Base-by-base conservation (phyloP, 768 basidiomycete genomes). In the Chiua virens region DNA sequence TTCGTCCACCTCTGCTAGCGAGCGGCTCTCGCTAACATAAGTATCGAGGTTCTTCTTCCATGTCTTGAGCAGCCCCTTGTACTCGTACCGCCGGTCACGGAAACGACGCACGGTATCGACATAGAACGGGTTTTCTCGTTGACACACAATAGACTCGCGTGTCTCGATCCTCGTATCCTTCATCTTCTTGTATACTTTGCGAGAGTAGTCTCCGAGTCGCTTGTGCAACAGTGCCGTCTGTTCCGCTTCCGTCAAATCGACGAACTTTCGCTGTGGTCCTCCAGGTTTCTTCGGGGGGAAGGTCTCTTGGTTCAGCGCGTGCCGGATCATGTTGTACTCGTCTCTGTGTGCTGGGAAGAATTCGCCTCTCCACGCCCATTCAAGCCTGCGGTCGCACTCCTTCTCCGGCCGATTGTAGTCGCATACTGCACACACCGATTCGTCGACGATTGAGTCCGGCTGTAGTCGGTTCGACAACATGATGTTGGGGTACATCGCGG, bases 401-500 rank as follows among this genome's bases (percentile, higher is more conserved):
- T 99, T 99, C 20, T 91, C 92, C 0, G 97, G 95, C 9, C 95
- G 83, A 62, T 99, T 99, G 69, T 88, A 98, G 71, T 99, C 97
- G 72, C 97, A 99, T 2, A 98, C 94, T 1, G 97, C 97, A 63
- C 97, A 99, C 17, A 87, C 88, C 18, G 96, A 85, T 68, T 98
- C 97, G 62, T 95, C 92, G 10, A 98, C 88, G 74, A 98, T 89
- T 2, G 97, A 97, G 71, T 99, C 97, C 3, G 97, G 97, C 60
- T 99, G 97, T 3, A 99, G 79, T 30, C 97, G 91, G 66, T 99
- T 99, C 17, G 95, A 98, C 76, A 99, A 86, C 97, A 99, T 99
- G 82, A 99, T 98, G 71, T 98, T 99, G 50, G 97, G 97, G 68
- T 99, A 98, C 97, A 99, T 99, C 56, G 97, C 97, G 3, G 97